Evolutionary conservation across 2,329 filamentous ascomycete genomes (phyloP), one percentile per base, ranked within the genome.

Genomic region (Reticulascus tulasneorum): DNA sequence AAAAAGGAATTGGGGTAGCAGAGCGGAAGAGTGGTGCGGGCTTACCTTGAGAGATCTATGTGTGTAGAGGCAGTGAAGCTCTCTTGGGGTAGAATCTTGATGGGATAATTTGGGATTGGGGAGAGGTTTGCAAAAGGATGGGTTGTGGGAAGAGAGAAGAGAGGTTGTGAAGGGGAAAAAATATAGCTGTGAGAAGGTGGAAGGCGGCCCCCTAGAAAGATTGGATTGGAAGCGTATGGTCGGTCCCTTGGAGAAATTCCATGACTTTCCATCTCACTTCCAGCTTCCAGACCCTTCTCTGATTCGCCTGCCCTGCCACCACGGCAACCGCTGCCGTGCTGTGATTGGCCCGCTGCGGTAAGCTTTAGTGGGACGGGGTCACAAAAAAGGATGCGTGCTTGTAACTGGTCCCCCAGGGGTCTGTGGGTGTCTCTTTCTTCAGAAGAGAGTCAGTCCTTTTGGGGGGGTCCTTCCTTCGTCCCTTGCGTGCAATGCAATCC

Each of bases 251-350:
- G 38, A 54, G 58, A 57, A 62, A 59, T 67, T 67, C 63, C 63
- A 67, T 67, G 58, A 50, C 63, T 65, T 67, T 67, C 63, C 56
- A 67, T 57, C 62, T 55, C 50, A 54, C 42, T 38, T 35, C 39
- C 34, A 27, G 32, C 45, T 47, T 47, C 45, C 45, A 47, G 45
- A 41, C 32, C 36, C 42, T 47, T 47, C 45, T 43, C 36, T 43
- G 34, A 45, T 47, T 47, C 45, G 42, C 32, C 35, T 45, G 39
- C 38, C 41, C 39, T 47, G 44, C 40, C 44, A 46, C 47, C 45
- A 46, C 47, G 29, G 47, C 47, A 50, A 50, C 47, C 29, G 25
- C 25, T 33, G 33, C 21, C 28, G 32, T 24, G 5, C 23, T 26
- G 11, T 49, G 45, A 50, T 50, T 50, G 47, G 47, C 10, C 12